Base-by-base conservation (phyloP, 2,329 filamentous ascomycete genomes). In the Leptoxyphium fumago region DNA sequence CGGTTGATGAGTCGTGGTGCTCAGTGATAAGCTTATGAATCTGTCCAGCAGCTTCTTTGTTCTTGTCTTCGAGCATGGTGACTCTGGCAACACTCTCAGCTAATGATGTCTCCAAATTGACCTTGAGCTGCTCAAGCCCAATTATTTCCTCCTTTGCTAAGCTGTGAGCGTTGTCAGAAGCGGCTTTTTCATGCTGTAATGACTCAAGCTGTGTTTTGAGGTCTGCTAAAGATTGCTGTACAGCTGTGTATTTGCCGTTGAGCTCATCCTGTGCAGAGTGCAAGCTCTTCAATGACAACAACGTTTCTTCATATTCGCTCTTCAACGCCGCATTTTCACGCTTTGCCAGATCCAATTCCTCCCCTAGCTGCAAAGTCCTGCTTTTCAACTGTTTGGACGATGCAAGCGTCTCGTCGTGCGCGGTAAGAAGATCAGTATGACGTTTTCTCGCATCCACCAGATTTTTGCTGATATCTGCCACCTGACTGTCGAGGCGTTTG, bases 41-140 rank as follows among this genome's bases (percentile, higher is more conserved):
- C 17, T 54, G 44, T 32, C 54, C 46, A 7, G 44, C 46, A 5
- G 43, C 40, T 9, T 50, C 45, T 15, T 42, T 43, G 30, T 49
- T 53, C 29, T 55, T 48, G 11, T 42, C 43, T 38, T 55, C 52
- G 13, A 56, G 47, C 26, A 46, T 44, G 3, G 45, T 18, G 1
- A 53, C 36, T n/a, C 47, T 47, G 18, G 45, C 46, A 30, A 46
- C 45, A 21, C 46, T 48, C 4, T 46, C 45, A 11, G 41, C 40
- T 8, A 48, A 38, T 2, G 45, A 40, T 18, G 40, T 41, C 30
- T 53, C 42, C 17, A 51, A 39, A 2, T 50, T 46, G 14, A 50
- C 42, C 28, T 48, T 38, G 11, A 42, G 43, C 6, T 41, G 41
- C 43, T 53, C 40, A 18, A 47, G 40, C 5, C 21, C 38, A 26